Conservation (phyloP, 371 early-diverging fungal species). For the Mucor irregularis region DNA sequence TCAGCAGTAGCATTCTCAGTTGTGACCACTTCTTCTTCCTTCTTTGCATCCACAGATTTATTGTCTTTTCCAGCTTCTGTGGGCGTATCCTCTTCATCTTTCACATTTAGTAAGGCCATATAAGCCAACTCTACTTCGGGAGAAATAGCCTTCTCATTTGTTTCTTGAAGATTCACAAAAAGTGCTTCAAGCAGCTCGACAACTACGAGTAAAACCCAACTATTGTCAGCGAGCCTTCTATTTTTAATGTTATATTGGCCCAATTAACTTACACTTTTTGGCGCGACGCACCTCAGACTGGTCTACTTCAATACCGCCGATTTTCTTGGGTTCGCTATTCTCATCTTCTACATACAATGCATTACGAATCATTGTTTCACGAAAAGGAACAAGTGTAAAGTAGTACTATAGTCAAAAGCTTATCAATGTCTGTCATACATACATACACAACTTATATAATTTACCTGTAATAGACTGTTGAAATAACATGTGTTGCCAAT, state of each 20-base stretch:
- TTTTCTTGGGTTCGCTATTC: conserved; percentile 49
- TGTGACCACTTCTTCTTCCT: not conserved
- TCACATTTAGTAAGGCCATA: conserved; percentile 53
- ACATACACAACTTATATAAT: not conserved
- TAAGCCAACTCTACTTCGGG: conserved; percentile 53
- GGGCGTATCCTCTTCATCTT: conserved; percentile 16
- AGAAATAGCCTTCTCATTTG: conserved; percentile 41
- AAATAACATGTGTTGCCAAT: conserved; percentile 94
- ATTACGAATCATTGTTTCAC: conserved; percentile 59
- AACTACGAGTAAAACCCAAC: conserved; percentile 25
- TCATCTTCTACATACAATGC: conserved; percentile 57
- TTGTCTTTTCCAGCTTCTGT: no score
- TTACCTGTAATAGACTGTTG: conserved; percentile 75
- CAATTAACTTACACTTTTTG: conserved; percentile 44
- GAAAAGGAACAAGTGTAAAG: conserved; percentile 69
- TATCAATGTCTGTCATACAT: not conserved
- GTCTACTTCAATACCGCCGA: conserved; percentile 63
- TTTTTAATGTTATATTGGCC: not conserved
- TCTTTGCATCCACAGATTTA: not conserved
- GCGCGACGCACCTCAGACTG: conserved; percentile 49
- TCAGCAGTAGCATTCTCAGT: not conserved
- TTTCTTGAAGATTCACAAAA: conserved; percentile 40
- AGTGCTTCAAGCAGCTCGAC: conserved; percentile 41
- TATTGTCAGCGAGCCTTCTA: not conserved
- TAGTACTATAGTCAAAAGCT: conserved; percentile 60